These are phyloP conservation scores for Candida boleticola DNA, from an alignment of 805 yeast genomes.

Conservation along the genomic window DNA sequence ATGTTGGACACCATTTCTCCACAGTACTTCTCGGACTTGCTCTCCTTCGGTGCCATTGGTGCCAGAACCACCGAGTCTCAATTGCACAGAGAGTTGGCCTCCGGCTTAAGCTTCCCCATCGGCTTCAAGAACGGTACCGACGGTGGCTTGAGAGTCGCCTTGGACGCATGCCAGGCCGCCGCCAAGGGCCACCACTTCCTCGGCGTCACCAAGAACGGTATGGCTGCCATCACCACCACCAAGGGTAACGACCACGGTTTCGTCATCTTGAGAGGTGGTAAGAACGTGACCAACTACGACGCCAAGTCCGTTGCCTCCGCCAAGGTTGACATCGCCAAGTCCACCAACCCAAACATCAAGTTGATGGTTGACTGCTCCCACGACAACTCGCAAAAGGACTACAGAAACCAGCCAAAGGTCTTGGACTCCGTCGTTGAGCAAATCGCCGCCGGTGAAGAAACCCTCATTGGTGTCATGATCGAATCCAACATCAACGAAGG, in stretches of 20 bases:
- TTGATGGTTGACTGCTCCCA: conserved; percentile 98
- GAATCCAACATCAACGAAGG: conserved; percentile 93
- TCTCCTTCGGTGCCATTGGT: conserved; percentile 96
- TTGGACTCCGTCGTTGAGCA: conserved; percentile 79
- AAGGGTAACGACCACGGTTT: conserved; percentile 94
- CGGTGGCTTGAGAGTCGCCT: conserved; percentile 87
- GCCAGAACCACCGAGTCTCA: conserved; percentile 99
- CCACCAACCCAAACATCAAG: conserved; percentile 48
- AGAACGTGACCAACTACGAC: conserved; percentile 89
- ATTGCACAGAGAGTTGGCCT: conserved; percentile 94
- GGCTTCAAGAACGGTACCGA: conserved; percentile 99
- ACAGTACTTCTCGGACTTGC: conserved; percentile 86
- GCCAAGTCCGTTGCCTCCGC: conserved; percentile 73
- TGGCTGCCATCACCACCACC: conserved; percentile 94
- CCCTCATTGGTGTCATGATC: conserved; percentile 90
- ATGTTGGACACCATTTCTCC: conserved; percentile 98
- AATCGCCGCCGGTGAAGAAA: conserved; percentile 73
- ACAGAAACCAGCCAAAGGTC: conserved; percentile 94
- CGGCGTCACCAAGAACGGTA: conserved; percentile 96
- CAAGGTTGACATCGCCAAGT: conserved; percentile 55
- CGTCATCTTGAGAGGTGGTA: conserved; percentile 95
- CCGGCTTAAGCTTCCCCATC: conserved; percentile 97
- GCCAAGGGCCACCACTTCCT: conserved; percentile 90
- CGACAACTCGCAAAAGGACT: conserved; percentile 94
- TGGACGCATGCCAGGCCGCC: conserved; percentile 93